These are phyloP conservation scores for Cetraspora pellucida DNA, from an alignment of 192 early-diverging fungal genomes.

Conservation along the genomic window DNA sequence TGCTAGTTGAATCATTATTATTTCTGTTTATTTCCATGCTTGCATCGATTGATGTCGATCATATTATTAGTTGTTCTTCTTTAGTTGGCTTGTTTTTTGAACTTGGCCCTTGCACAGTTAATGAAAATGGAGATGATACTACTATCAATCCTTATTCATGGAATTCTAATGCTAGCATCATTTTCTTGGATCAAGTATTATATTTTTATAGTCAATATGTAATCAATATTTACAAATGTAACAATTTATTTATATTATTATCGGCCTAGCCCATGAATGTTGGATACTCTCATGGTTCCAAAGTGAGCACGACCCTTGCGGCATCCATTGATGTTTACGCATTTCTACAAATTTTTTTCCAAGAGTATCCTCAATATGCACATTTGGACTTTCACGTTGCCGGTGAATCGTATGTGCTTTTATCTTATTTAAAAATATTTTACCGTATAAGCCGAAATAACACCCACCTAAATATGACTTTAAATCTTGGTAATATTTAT, in stretches of 20 bases:
- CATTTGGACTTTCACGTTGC: constrained; percentile 81
- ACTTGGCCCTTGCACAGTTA: constrained; percentile 87
- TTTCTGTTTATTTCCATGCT: neutral
- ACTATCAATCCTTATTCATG: constrained; percentile 77
- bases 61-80: constrained; percentile 62
- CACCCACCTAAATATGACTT: too few relatives aligned
- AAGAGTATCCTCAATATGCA: constrained; percentile 80
- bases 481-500: too few relatives aligned
- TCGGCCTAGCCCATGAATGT: constrained; percentile 73
- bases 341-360: constrained; percentile 91
- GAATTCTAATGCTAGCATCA: constrained; percentile 88
- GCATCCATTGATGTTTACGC: constrained; percentile 88
- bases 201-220: neutral
- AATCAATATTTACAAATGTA: neutral
- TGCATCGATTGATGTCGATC: too few relatives aligned
- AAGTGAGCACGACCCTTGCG: constrained; percentile 68
- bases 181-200: constrained; percentile 76
- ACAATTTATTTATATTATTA: constrained; percentile 16
- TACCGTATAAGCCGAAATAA: too few relatives aligned
- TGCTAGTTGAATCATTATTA: too few relatives aligned
- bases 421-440: too few relatives aligned
- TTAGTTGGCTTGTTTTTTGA: constrained; percentile 81
- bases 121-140: constrained; percentile 69
- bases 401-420: constrained; percentile 66
- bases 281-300: constrained; percentile 84